Base-by-base conservation (phyloP, 306 rosid genomes). In the Begonia loranthoides region DNA sequence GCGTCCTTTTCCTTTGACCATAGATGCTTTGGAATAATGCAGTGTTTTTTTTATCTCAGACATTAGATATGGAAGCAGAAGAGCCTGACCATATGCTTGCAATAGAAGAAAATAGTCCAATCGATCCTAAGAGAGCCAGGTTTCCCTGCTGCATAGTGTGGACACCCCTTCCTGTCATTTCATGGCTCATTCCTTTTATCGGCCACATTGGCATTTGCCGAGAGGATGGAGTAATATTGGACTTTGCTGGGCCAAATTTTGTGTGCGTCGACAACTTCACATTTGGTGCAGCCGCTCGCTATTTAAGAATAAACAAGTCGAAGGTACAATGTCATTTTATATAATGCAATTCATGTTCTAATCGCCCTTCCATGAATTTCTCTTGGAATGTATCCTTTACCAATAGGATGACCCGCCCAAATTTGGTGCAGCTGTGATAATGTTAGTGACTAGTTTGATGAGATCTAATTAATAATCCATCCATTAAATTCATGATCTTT, bases 191-290 rank as follows among this genome's bases (percentile, higher is more conserved):
- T 73, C 94, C 99, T 65, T 86, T 81, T 62, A 76, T 92, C 22
- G 99, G 99, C 52, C 99, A 92, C 70, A 67, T 86, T 52, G 99
- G 96, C 58, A 92, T 92, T 51, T 84, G 93, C 74, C 80, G 96
- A 65, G 96, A 92, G 73, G 99, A 86, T 61, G 96, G 99, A 11
- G 93, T 92, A 16, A 80, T 92, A 60, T 71, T 92, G 82, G 96
- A 92, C 79, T 92, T 83, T 64, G 96, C 99, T 6, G 99, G 94
- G 54, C 99, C 99, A 52, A 92, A 83, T 75, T 92, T 59, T 59
- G 93, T 92, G 17, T 73, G 88, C 1, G 96, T 83, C 15, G 99
- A 86, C 63, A 72, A 76, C 58, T 92, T 92, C 60, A 67, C 96
- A 16, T 86, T 92, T 67, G 99, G 99, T 62, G 56, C 94, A 17